These are phyloP conservation scores for Diospyros kaki DNA, from an alignment of 148 eudicot genomes.

Conservation along the genomic window DNA sequence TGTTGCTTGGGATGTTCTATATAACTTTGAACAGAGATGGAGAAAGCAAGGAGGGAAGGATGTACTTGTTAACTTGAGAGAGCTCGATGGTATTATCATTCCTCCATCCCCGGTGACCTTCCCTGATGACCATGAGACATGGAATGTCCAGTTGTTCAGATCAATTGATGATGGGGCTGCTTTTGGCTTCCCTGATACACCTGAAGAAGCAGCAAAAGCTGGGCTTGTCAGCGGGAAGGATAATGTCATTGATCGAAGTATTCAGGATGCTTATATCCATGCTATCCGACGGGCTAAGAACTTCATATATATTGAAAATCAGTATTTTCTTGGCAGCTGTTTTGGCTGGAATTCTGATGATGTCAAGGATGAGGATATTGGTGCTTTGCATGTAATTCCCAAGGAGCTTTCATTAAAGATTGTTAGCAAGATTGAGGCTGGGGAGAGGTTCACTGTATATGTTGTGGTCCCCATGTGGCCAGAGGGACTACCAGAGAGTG, in stretches of 20 bases:
- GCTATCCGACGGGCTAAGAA: slow-evolving; percentile 69
- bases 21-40: slow-evolving; percentile 87
- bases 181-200: slow-evolving; percentile 75
- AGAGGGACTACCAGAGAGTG: slow-evolving; percentile 71
- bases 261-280: slow-evolving; percentile 80
- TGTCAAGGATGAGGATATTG: slow-evolving; percentile 48
- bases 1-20: slow-evolving; percentile 80
- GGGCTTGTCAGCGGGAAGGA: slow-evolving; percentile 86
- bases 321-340: slow-evolving; percentile 70
- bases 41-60: slow-evolving; percentile 82
- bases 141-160: slow-evolving; percentile 77
- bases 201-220: slow-evolving; percentile 69
- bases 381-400: slow-evolving; percentile 66
- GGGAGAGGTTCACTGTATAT: slow-evolving; percentile 64
- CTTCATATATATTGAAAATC: slow-evolving; percentile 73
- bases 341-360: slow-evolving; percentile 51
- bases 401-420: slow-evolving; percentile 77
- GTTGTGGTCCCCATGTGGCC: slow-evolving; percentile 82
- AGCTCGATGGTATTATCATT: slow-evolving; percentile 47
- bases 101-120: slow-evolving; percentile 74
- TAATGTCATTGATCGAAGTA: slow-evolving; percentile 68
- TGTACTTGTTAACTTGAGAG: slow-evolving; percentile 47
- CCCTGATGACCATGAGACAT: slow-evolving; percentile 66
- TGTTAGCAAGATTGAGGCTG: slow-evolving; percentile 67
- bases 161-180: slow-evolving; percentile 89